Percentiles rank a stretch among this genome's conserved stretches.
These are phyloP conservation scores for Fraxinus dipetala DNA, from an alignment of 305 asterid species.

Conservation along the genomic window DNA sequence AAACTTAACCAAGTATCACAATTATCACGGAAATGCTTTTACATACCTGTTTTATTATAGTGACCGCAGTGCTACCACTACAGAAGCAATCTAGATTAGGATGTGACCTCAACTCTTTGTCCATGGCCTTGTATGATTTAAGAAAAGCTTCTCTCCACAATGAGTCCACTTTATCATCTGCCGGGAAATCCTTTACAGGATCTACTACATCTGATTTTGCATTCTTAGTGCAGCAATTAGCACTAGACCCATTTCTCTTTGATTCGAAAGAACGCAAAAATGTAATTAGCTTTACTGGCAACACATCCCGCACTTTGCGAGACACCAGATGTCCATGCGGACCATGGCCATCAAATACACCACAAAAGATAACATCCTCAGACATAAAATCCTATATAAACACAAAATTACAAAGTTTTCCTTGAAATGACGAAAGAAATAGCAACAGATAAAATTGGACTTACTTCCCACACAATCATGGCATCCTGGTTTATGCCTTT, in stretches of 20 bases:
- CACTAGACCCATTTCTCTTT: constrained; percentile 44
- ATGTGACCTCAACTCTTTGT: constrained; percentile 82
- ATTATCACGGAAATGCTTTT: not conserved
- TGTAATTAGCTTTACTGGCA: constrained; percentile 68
- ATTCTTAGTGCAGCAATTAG: constrained; percentile 54
- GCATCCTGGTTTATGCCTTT: constrained; percentile 97
- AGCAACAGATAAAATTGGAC: constrained; percentile 20
- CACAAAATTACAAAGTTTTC: constrained; percentile 12
- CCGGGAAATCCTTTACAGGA: constrained; percentile 39
- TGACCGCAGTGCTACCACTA: constrained; percentile 95
- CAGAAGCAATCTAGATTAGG: constrained; percentile 89
- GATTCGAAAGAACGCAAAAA: constrained; percentile 50
- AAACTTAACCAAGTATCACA: constrained; percentile 8
- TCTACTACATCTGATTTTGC: constrained; percentile 56
- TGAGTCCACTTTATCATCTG: constrained; percentile 39
- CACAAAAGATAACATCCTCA: constrained; percentile 80
- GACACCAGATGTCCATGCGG: constrained; percentile 94
- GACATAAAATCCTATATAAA: constrained; percentile 70
- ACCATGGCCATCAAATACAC: constrained; percentile 96
- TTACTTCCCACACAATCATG: constrained; percentile 98
- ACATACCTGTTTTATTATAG: constrained; percentile 73
- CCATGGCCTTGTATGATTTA: constrained; percentile 83
- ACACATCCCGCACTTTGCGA: constrained; percentile 76
- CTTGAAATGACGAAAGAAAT: not conserved
- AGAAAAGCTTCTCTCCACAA: constrained; percentile 82